Evolutionary conservation across 1,139 yeast genomes (phyloP).

Genomic region (Debaryomyces nepalensis): DNA sequence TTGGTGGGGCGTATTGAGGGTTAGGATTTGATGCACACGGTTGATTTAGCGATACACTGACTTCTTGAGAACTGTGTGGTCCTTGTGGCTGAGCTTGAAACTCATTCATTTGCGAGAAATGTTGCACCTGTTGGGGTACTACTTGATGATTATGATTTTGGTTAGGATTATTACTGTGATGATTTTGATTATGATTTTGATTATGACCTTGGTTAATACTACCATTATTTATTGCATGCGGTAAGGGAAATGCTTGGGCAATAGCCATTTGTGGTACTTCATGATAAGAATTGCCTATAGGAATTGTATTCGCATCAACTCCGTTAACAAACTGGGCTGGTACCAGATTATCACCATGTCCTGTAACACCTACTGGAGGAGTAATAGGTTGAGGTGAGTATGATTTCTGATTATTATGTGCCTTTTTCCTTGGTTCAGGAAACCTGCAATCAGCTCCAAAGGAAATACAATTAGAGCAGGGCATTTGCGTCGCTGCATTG

Average conservation of each 20-base stretch:
- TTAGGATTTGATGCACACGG: not conserved
- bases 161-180: not conserved
- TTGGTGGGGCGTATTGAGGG: not conserved
- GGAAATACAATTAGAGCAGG: constrained; percentile 30
- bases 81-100: constrained; percentile 1
- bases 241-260: not conserved
- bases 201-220: not conserved
- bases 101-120: not conserved
- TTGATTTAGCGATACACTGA: not conserved
- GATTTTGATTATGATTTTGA: not conserved
- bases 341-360: not conserved
- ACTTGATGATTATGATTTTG: not conserved
- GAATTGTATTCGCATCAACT: not conserved
- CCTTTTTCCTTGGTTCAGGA: constrained; percentile 10
- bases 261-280: not conserved
- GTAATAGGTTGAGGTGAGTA: not conserved
- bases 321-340: too few relatives aligned
- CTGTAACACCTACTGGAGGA: not conserved
- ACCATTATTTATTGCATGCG: not conserved
- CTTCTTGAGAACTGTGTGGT: not conserved
- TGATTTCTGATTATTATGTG: not conserved
- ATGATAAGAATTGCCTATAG: not conserved
- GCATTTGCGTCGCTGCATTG: constrained; percentile 37
- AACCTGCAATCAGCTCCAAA: constrained; percentile 28
- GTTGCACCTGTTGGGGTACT: not conserved